Conservation (phyloP, 345 rosid species). For the Citrus mangshanensis region DNA sequence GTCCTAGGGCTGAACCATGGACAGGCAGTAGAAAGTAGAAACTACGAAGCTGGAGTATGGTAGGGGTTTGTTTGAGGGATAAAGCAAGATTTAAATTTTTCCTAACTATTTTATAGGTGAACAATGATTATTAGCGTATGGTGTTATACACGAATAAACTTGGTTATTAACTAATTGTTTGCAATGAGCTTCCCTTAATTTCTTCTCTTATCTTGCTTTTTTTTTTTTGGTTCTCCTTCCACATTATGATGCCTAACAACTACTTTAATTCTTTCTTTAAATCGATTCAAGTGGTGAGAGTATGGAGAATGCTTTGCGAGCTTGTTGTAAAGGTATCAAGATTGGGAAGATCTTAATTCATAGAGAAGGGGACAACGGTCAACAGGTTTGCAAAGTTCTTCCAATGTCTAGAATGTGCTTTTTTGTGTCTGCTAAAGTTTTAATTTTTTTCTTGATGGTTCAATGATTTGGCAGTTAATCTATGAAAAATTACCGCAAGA, state of each 20-base stretch:
- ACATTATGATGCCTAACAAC: background rate
- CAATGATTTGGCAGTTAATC: constrained; percentile 56
- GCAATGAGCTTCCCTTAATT: background rate
- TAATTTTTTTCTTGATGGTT: constrained; percentile 6
- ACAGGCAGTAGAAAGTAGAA: too few relatives aligned
- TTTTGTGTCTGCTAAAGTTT: constrained; percentile 1
- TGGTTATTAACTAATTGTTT: constrained; percentile 1
- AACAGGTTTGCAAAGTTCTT: constrained; percentile 52
- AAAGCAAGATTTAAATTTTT: background rate
- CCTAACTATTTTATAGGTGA: background rate
- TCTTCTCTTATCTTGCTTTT: background rate
- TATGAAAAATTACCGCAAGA: constrained; percentile 91
- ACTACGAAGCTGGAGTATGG: too few relatives aligned
- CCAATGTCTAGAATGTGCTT: background rate
- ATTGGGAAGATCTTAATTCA: constrained; percentile 96
- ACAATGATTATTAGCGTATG: background rate
- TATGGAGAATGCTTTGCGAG: constrained; percentile 98
- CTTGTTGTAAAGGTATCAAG: constrained; percentile 98
- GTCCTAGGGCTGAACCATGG: too few relatives aligned
- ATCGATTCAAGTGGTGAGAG: constrained; percentile 80
- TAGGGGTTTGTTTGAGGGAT: background rate
- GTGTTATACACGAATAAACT: background rate
- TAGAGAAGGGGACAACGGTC: constrained; percentile 97
- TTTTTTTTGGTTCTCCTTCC: background rate
- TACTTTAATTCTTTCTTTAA: constrained; percentile 5